Base-by-base conservation (phyloP, 768 basidiomycete genomes). In the Galerina marginata region DNA sequence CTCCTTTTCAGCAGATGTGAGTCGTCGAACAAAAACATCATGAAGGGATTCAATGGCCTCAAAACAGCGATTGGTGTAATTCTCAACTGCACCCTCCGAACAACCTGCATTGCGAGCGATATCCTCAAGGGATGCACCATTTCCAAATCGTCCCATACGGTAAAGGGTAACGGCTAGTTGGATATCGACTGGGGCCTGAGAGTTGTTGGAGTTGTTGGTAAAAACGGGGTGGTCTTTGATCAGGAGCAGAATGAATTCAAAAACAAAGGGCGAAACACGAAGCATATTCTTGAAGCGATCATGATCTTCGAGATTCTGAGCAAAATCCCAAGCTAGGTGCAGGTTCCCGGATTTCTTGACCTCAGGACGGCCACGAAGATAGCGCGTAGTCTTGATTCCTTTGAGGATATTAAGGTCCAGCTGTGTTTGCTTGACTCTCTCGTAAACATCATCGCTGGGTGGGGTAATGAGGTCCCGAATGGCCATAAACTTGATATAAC, bases 131-230 rank as follows among this genome's bases (percentile, higher is more conserved):
- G 71, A 71, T 6, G 73, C 70, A 9, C 23, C 76, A 73, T 78
- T 81, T 36, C 80, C 79, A 62, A 69, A 69, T 45, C 73, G 74
- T 1, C 78, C 78, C 66, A 81, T 77, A 0, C 72, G 68, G 46
- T 69, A 79, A 1, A 81, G 74, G 3, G 72, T 56, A 1, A 63
- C 55, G 23, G 55, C 58, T 9, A 59, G 42, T 25, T 63, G 62
- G 1, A 33, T 6, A 2, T 63, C 62, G n/a, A 63, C 58, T 5
- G 62, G 45, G 5, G 50, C 26, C 26, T 63, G 58, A 4, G 62
- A 40, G 25, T 45, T 36, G 20, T 59, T 55, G 9, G 58, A 63
- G 23, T 52, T 56, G 43, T 63, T 63, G 6, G 1, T 3, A 42
- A 63, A 63, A 6, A 59, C 37, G 6, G 48, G 36, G 39, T 63